Evolutionary conservation across 768 basidiomycete species (phyloP).

Genomic region (Auriscalpium orientale): DNA sequence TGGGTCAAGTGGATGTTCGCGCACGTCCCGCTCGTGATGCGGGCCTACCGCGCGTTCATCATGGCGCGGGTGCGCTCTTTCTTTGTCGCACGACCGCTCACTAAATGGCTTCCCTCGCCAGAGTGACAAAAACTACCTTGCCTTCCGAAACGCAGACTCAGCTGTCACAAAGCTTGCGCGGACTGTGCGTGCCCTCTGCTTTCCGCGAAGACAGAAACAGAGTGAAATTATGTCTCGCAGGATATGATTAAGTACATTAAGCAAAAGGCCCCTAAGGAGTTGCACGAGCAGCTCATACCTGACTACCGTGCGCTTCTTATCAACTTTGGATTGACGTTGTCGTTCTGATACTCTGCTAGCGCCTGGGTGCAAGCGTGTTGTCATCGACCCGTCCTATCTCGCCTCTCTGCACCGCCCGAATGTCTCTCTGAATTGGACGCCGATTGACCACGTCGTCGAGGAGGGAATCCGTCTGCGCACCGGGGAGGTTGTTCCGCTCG

Average conservation of each 20-base stretch:
- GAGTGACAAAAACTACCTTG: not conserved
- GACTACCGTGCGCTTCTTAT: constrained; percentile 35
- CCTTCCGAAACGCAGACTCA: constrained; percentile 1
- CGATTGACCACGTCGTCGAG: constrained; percentile 39
- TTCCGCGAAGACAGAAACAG: not conserved
- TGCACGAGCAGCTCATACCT: constrained; percentile 34
- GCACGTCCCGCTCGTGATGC: constrained; percentile 42
- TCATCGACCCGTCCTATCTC: constrained; percentile 54
- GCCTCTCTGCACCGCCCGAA: constrained; percentile 44
- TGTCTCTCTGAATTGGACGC: constrained; percentile 41
- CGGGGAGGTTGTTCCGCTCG: constrained; percentile 42
- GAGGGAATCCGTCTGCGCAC: constrained; percentile 43
- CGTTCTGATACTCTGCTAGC: constrained; percentile 23
- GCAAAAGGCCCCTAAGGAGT: constrained; percentile 31
- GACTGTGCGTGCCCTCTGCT: not conserved
- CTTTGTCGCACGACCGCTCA: too few species aligned
- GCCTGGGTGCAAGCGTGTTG: constrained; percentile 57
- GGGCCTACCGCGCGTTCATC: constrained; percentile 38
- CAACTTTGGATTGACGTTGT: not conserved
- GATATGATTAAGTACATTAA: constrained; percentile 38
- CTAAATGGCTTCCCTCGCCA: not conserved
- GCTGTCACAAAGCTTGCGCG: not conserved
- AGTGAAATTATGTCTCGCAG: constrained; percentile 28
- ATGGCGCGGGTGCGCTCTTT: constrained; percentile 36
- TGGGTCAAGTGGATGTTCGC: constrained; percentile 48